Base-by-base conservation (phyloP, 345 rosid genomes). In the Lepidium aucheri region DNA sequence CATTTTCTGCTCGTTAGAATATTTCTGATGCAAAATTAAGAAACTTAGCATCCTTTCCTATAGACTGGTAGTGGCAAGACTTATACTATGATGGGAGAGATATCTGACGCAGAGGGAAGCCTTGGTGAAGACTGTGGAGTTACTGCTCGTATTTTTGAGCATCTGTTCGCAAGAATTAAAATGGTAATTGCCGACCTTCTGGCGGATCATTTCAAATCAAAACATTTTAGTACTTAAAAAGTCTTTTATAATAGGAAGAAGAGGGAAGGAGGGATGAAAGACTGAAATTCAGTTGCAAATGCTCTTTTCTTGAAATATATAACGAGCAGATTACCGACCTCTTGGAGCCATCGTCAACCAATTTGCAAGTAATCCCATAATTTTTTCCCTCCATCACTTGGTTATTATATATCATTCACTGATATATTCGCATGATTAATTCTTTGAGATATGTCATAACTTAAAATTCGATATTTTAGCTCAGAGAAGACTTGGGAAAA, bases 1-100 rank as follows among this genome's bases (percentile, higher is more conserved):
- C 40, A 53, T 13, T 62, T 20, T 30, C 65, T 72, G 66, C 50
- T 54, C 16, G n/a, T 63, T 62, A 46, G 54, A 39, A 41, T 20
- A 17, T 55, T 55, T 32, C 5, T 44, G 50, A 46, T 60, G 50
- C 59, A 53, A 44, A 24, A 43, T 53, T 13, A 16, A 28, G 54
- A 55, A 66, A 55, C 60, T 68, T 47, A 20, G 5, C 43, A 28
- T 66, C 9, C 15, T 73, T 34, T 73, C 65, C 11, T 86, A 67
- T 87, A 93, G 98, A 93, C 98, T 38, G 98, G 97, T 53, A 93
- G 97, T 78, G 98, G 98, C 58, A 93, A 93, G 82, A 93, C 98
- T 5, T 80, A 93, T 65, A 93, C 98, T 22, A 90, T 93, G 97
- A 83, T 90, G 94, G 97, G 98, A 15, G 91, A 86, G 65, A 81